These are phyloP conservation scores for Phytopythium chamaehyphon DNA, from an alignment of 352 stramenopile genomes.

Conservation along the genomic window DNA sequence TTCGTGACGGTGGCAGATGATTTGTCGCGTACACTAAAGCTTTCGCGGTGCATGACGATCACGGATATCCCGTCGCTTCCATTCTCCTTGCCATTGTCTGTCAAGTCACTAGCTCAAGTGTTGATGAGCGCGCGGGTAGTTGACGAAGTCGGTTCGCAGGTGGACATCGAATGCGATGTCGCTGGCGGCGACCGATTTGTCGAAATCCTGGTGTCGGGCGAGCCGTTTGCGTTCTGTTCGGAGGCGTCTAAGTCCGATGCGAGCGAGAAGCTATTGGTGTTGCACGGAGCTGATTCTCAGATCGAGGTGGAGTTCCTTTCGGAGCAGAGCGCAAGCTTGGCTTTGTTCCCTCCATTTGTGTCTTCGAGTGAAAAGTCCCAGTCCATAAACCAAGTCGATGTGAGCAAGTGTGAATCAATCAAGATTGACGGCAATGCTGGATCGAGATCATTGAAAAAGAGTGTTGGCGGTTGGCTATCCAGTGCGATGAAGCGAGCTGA, in stretches of 20 bases:
- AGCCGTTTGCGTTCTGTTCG: slow-evolving; percentile 34
- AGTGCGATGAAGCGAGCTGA: slow-evolving; percentile 8
- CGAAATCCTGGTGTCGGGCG: slow-evolving; percentile 24
- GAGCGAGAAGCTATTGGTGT: not conserved
- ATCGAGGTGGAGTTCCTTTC: not conserved
- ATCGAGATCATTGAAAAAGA: not conserved
- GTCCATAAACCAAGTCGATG: too few species aligned
- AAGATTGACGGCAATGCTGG: not conserved
- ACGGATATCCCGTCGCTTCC: slow-evolving; percentile 9
- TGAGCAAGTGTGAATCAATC: slow-evolving; percentile 5
- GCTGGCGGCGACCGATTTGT: slow-evolving; percentile 15
- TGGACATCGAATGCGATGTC: slow-evolving; percentile 6
- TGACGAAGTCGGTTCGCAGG: slow-evolving; percentile 9
- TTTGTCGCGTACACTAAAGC: slow-evolving; percentile 1
- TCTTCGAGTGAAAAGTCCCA: too few species aligned
- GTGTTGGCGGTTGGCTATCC: slow-evolving; percentile 1
- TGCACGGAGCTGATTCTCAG: not conserved
- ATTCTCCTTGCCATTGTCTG: too few species aligned
- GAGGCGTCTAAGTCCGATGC: not conserved
- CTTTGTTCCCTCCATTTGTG: not conserved
- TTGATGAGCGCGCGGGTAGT: slow-evolving; percentile 17
- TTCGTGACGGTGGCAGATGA: slow-evolving; percentile 9
- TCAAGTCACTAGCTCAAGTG: slow-evolving; percentile 12
- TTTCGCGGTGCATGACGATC: slow-evolving; percentile 5
- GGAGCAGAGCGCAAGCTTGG: not conserved